phyloP scores from a whole-genome alignment of 208 protist genomes.

The Acanthamoeba sp. region DNA sequence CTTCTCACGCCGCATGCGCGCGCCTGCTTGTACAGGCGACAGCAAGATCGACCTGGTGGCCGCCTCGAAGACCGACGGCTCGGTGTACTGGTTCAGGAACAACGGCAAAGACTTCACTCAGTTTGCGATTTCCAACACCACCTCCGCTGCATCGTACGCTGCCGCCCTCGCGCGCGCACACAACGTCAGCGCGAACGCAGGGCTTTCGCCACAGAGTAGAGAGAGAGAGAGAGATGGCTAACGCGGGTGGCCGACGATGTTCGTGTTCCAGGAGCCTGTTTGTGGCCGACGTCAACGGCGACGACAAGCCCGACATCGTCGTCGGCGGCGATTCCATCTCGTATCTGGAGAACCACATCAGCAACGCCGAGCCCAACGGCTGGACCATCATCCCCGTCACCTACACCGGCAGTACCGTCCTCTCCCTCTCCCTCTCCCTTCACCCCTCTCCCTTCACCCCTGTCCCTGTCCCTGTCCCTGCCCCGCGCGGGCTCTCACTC shows the following conservation, averaged over 20 bases:
- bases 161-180: neutral
- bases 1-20: neutral
- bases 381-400: neutral
- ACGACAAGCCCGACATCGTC: neutral
- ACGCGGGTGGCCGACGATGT: neutral
- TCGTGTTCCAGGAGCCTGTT: neutral
- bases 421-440: too few species aligned
- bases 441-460: too few species aligned
- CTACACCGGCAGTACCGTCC: neutral
- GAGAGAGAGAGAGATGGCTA: too few species aligned
- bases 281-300: constrained; percentile 34
- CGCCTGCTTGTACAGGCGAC: neutral
- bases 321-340: neutral
- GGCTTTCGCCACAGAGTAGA: too few species aligned
- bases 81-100: constrained; percentile 33
- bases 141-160: neutral
- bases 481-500: neutral
- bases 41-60: neutral
- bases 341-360: neutral
- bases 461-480: neutral
- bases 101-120: neutral
- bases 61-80: neutral
- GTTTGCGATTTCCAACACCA: neutral
- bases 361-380: neutral
- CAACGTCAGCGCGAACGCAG: too few species aligned